Base-by-base conservation (phyloP, 371 early-diverging fungal species). In the Mucor indicus region DNA sequence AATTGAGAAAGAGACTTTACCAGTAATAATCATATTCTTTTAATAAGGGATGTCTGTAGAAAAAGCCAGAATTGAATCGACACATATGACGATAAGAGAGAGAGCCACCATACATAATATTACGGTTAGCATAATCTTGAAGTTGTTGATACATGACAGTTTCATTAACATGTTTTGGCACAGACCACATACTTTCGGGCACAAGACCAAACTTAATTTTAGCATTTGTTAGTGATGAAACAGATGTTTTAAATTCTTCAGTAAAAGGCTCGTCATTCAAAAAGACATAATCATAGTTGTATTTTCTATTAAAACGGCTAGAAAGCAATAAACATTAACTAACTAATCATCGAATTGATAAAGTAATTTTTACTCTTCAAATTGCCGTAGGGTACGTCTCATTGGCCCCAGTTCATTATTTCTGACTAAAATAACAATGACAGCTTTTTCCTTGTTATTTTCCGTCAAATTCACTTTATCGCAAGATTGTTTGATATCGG, bases 21-120 rank as follows among this genome's bases (percentile, higher is more conserved):
- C 98, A 98, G 72, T 95, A 98, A 69, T 87, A 98, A 41, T 94
- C 89, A 48, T 89, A 90, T 51, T 85, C 62, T n/a, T 63, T 58
- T 21, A 96, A 62, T 4, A 92, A 62, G 29, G 89, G 87, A 60
- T 97, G 95, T n/a, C 76, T 72, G 63, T 83, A 96, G 61, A 98
- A 95, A 61, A 87, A 93, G 7, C 97, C 95, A 11, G 96, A 94
- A 40, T 81, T 73, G 38, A 74, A 84, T n/a, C 83, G 70, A 56
- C 57, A 72, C 73, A 73, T 75, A 39, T 75, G 67, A 5, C 65
- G 56, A 23, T 67, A 67, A 25, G 66, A 64, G 4, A 69, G 45
- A 1, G 59, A 61, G 11, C 63, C 67, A 21, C 73, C 73, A 49
- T 96, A 96, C 33, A 90, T 77, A 21, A 94, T 80, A 31, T 67